These are phyloP conservation scores for Termitomyces sp. DNA, from an alignment of 768 basidiomycete species.

Conservation along the genomic window DNA sequence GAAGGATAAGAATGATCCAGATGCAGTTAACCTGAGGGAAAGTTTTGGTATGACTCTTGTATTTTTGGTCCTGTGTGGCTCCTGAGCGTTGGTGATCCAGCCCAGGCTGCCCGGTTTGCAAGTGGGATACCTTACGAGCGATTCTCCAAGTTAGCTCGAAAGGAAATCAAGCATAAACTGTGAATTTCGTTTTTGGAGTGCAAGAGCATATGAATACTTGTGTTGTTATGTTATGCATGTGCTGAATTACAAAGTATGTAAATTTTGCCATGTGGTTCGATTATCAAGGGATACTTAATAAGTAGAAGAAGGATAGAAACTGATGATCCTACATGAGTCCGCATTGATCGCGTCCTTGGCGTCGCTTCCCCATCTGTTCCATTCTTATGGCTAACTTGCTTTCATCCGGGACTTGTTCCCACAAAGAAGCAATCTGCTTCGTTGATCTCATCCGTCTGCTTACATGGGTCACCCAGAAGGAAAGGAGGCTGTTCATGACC, in stretches of 20 bases:
- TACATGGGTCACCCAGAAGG: constrained; percentile 19
- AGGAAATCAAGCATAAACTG: constrained; percentile 64
- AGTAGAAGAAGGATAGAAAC: too few relatives aligned
- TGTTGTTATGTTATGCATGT: too few relatives aligned
- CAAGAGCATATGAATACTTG: background rate
- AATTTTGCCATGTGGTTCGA: too few relatives aligned
- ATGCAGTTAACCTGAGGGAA: constrained; percentile 63
- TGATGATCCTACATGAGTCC: too few relatives aligned
- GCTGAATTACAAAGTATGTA: too few relatives aligned
- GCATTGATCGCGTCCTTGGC: background rate
- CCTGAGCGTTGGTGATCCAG: constrained; percentile 20
- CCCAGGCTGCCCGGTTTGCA: constrained; percentile 60
- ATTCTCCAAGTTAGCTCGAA: constrained; percentile 52
- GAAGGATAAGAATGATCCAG: constrained; percentile 57
- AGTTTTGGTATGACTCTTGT: constrained; percentile 41
- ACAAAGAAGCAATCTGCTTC: background rate
- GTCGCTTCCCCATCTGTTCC: too few relatives aligned
- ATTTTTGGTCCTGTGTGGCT: background rate
- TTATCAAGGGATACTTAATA: too few relatives aligned
- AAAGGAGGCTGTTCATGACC: constrained; percentile 18
- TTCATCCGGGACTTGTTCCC: too few relatives aligned
- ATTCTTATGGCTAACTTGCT: too few relatives aligned
- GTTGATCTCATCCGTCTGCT: constrained; percentile 1
- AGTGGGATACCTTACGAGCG: constrained; percentile 51
- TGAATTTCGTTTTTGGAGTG: constrained; percentile 17